Conservation (phyloP, 768 basidiomycete genomes). For the Neoboletus magnificus region DNA sequence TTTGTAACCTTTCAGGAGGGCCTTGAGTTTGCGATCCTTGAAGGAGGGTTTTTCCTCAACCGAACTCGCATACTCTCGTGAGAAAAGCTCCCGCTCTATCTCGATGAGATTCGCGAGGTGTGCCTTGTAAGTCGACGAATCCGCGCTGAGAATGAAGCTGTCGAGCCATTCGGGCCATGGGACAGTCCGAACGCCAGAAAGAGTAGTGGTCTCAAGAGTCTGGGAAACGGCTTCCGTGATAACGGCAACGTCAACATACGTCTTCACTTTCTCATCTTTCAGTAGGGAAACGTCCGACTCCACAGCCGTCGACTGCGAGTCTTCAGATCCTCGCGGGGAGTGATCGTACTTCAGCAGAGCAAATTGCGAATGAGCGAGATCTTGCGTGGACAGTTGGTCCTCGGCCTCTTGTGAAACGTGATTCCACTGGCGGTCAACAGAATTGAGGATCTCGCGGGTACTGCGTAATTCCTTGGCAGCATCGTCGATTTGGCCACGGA, state of each 20-base stretch:
- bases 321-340: constrained; percentile 60
- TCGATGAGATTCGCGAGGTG: constrained; percentile 35
- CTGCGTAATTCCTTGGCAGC: constrained; percentile 46
- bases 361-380: constrained; percentile 5
- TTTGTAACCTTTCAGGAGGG: constrained; percentile 42
- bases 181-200: constrained; percentile 27
- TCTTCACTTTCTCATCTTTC: constrained; percentile 19
- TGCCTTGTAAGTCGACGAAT: constrained; percentile 35
- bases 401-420: constrained; percentile 43
- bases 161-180: constrained; percentile 44
- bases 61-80: constrained; percentile 17
- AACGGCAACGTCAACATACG: constrained; percentile 18
- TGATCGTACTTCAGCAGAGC: constrained; percentile 28
- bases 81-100: constrained; percentile 34
- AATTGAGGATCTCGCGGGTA: constrained; percentile 44
- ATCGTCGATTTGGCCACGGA: constrained; percentile 53
- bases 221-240: constrained; percentile 18
- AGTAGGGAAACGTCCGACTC: constrained; percentile 9
- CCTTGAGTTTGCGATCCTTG: constrained; percentile 40
- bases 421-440: constrained; percentile 43
- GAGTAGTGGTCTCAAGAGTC: constrained; percentile 16
- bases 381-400: constrained; percentile 33
- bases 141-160: constrained; percentile 32
- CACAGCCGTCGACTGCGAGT: constrained; percentile 59
- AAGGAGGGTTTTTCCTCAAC: constrained; percentile 24